Evolutionary conservation across 441 rosid species (phyloP).

Genomic region (Kokia cookei): DNA sequence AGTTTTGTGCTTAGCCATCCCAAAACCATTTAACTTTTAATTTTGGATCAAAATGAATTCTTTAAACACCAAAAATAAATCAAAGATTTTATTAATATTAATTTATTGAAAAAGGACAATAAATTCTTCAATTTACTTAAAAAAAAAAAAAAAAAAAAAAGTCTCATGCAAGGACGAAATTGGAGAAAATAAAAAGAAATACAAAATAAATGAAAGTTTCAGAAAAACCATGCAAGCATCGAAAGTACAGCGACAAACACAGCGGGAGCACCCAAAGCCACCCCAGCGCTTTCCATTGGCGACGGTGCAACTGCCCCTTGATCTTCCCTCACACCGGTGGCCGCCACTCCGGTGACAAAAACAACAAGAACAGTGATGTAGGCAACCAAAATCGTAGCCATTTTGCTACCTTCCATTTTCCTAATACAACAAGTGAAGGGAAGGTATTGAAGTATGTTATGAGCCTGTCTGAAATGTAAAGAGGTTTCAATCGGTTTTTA

Average conservation of each 20-base stretch:
- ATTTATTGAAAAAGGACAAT: not conserved
- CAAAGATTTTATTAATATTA: not conserved
- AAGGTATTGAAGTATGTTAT: not conserved
- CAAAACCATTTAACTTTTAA: too few relatives aligned
- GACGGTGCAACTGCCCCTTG: conserved; percentile 24
- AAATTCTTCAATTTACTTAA: not conserved
- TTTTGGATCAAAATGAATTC: too few relatives aligned
- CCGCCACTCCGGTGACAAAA: conserved; percentile 1
- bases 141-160: too few relatives aligned
- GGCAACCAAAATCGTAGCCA: conserved; percentile 18
- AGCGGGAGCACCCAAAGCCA: conserved; percentile 17
- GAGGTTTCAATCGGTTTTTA: not conserved
- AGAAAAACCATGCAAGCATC: conserved; percentile 24
- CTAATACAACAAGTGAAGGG: not conserved
- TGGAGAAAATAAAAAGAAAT: not conserved
- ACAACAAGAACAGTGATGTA: conserved; percentile 15
- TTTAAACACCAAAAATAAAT: not conserved
- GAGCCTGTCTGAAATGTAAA: not conserved
- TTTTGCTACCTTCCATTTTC: conserved; percentile 25
- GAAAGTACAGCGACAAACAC: conserved; percentile 14
- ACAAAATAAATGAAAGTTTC: not conserved
- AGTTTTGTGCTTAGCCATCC: too few relatives aligned
- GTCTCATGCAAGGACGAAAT: not conserved
- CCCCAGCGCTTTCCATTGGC: conserved; percentile 24
- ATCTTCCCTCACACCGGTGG: conserved; percentile 14